Percentiles rank a stretch among this genome's conserved stretches.
Conservation (phyloP, 2,329 filamentous ascomycete species). For the Verticillium tricorpus region DNA sequence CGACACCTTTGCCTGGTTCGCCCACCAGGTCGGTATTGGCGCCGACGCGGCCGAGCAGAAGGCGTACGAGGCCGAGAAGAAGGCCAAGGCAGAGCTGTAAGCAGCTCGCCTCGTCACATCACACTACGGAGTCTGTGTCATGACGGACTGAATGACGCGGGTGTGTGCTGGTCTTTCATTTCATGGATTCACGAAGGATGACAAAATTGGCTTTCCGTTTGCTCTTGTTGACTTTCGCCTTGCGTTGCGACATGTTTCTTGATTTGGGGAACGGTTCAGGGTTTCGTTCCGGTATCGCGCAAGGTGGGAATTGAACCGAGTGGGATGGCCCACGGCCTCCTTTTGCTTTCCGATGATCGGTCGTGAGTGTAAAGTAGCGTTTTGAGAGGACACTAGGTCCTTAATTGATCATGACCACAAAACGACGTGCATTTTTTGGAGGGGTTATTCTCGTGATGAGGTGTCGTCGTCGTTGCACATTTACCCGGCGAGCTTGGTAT, state of each 20-base stretch:
- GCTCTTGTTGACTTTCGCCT: slow-evolving; percentile 2
- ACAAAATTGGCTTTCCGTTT: slow-evolving; percentile 10
- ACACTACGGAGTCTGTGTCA: neutral
- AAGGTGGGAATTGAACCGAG: neutral
- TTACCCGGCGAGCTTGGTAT: no score
- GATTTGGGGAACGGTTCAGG: neutral
- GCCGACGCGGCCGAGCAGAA: slow-evolving; percentile 41
- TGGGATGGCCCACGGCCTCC: neutral
- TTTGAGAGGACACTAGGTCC: neutral
- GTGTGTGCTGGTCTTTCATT: slow-evolving; percentile 1
- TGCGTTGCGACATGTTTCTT: neutral
- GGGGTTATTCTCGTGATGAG: no score
- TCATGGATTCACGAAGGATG: slow-evolving; percentile 11
- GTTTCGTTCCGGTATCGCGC: neutral
- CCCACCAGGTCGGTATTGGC: slow-evolving; percentile 43
- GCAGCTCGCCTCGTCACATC: neutral
- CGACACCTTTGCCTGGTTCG: slow-evolving; percentile 47
- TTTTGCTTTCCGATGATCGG: neutral
- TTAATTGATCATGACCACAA: neutral
- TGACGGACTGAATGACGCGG: neutral
- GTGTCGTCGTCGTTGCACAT: no score
- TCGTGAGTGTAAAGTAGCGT: neutral
- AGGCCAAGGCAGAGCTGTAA: slow-evolving; percentile 47
- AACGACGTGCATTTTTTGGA: no score
- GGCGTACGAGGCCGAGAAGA: slow-evolving; percentile 31